Percentiles rank a stretch among this genome's conserved stretches.
These are phyloP conservation scores for Trifolium dubium DNA, from an alignment of 306 rosid genomes.

Conservation along the genomic window DNA sequence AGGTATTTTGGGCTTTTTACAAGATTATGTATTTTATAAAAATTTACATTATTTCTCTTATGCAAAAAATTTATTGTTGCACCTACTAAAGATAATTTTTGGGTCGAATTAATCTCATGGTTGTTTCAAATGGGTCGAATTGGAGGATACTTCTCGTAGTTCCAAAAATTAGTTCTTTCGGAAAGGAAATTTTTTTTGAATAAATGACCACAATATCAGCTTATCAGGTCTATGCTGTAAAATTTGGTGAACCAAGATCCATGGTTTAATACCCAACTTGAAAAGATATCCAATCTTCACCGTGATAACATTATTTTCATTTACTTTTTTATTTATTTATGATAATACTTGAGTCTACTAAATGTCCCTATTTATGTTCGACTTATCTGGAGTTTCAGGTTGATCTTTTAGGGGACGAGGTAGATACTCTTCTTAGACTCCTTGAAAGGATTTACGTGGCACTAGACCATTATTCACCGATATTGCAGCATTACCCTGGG, in stretches of 20 bases:
- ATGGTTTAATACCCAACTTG: conserved; percentile 16
- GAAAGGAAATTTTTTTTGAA: not conserved
- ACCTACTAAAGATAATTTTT: not conserved
- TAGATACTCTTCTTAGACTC: conserved; percentile 67
- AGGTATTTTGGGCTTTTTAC: not conserved
- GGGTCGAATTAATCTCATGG: not conserved
- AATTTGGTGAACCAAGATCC: conserved; percentile 6
- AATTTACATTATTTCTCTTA: not conserved
- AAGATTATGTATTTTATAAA: not conserved
- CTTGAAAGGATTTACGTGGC: conserved; percentile 69
- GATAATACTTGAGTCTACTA: not conserved
- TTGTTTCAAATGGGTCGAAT: conserved; percentile 12
- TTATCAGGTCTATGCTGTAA: conserved; percentile 24
- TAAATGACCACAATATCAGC: not conserved
- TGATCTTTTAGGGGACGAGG: conserved; percentile 90
- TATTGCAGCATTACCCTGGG: conserved; percentile 93
- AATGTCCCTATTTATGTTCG: not conserved
- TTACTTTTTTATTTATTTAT: not conserved
- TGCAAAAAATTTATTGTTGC: not conserved
- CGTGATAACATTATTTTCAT: not conserved
- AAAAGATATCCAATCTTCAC: conserved; percentile 17
- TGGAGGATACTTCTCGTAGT: not conserved
- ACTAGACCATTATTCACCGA: conserved; percentile 93
- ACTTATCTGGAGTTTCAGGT: conserved; percentile 66
- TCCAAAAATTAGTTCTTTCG: not conserved